Conservation (phyloP, 1,284 basidiomycete species). For the Tetrapyrgos nigripes region DNA sequence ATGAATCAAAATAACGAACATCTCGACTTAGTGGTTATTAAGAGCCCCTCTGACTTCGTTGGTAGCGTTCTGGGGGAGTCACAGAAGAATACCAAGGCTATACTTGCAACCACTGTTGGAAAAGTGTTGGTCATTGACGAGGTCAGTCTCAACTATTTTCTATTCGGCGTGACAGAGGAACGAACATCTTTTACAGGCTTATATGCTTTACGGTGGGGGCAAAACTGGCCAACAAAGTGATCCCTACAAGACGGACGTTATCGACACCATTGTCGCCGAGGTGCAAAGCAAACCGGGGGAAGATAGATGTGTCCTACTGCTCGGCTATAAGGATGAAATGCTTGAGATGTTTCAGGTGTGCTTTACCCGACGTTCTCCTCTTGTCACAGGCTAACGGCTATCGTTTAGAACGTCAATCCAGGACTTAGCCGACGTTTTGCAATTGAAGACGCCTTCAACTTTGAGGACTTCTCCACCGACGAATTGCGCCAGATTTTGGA, state of each 20-base stretch:
- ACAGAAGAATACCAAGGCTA: slow-evolving; percentile 67
- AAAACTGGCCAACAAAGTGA: slow-evolving; percentile 42
- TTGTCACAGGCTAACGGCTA: too few species aligned
- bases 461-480: slow-evolving; percentile 63
- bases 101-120: slow-evolving; percentile 59
- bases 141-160: slow-evolving; percentile 39
- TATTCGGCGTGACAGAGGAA: neutral
- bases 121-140: slow-evolving; percentile 75
- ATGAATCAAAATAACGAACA: neutral
- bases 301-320: slow-evolving; percentile 68
- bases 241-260: slow-evolving; percentile 66
- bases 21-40: slow-evolving; percentile 55
- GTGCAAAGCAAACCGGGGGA: slow-evolving; percentile 70
- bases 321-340: slow-evolving; percentile 72
- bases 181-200: slow-evolving; percentile 64
- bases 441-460: slow-evolving; percentile 71
- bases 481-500: slow-evolving; percentile 60
- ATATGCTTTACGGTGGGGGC: slow-evolving; percentile 62
- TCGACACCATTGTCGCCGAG: slow-evolving; percentile 76
- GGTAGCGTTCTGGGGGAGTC: slow-evolving; percentile 61
- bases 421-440: slow-evolving; percentile 66
- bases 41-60: slow-evolving; percentile 71
- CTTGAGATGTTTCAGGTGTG: slow-evolving; percentile 72
- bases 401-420: slow-evolving; percentile 72
- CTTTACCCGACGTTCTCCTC: too few species aligned